A percentile compares a stretch with the other conserved stretches of the same genome.
Conservation (phyloP, 768 basidiomycete genomes). For the Lactarius akahatsu region DNA sequence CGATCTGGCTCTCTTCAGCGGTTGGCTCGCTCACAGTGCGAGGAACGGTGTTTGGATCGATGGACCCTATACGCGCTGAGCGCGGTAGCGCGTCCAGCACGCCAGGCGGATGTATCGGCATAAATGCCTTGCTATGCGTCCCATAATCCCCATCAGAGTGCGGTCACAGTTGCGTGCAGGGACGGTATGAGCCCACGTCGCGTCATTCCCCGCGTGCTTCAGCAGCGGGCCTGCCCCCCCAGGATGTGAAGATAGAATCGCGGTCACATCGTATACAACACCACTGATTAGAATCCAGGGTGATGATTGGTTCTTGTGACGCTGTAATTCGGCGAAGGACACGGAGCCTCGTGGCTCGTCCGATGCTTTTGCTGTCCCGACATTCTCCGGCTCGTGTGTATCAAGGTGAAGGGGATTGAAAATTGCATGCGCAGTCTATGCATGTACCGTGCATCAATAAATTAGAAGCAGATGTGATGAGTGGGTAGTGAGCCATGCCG, state of each 20-base stretch:
- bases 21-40: constrained; percentile 27
- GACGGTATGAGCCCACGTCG: constrained; percentile 55
- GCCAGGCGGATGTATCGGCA: constrained; percentile 24
- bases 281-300: constrained; percentile 21
- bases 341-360: constrained; percentile 11
- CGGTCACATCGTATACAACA: constrained; percentile 27
- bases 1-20: constrained; percentile 35
- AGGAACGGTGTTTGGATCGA: constrained; percentile 34
- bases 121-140: constrained; percentile 29
- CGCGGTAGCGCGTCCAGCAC: constrained; percentile 32
- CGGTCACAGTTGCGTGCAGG: constrained; percentile 6
- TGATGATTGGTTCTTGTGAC: constrained; percentile 17
- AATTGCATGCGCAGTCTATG: constrained; percentile 6
- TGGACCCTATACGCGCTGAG: constrained; percentile 33
- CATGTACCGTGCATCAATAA: constrained; percentile 2
- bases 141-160: constrained; percentile 10
- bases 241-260: constrained; percentile 32
- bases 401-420: constrained; percentile 21
- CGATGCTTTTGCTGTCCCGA: neutral
- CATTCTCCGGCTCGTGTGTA: constrained; percentile 8
- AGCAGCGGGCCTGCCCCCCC: constrained; percentile 84
- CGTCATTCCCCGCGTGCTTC: constrained; percentile 88
- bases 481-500: neutral
- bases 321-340: constrained; percentile 21
- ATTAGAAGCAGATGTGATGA: neutral